Evolutionary conservation across 257 asterid species (phyloP), one percentile per base, ranked within the genome.

Genomic region (Fraxinus quadrangulata): DNA sequence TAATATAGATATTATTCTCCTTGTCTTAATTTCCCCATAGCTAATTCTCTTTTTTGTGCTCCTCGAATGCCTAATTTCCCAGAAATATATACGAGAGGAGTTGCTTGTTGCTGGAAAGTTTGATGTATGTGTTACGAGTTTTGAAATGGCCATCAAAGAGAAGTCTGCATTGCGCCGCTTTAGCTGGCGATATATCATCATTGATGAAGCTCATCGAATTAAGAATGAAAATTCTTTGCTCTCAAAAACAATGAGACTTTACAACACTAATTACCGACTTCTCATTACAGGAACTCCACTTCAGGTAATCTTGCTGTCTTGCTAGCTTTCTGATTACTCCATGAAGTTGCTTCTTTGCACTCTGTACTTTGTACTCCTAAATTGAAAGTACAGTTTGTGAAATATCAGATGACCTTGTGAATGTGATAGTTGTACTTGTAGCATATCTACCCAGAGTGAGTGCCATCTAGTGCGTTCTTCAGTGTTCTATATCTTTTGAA

Each of bases 261-360:
- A 85, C 82, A 96, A 78, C 80, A 90, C 99, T 49, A 96, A 96
- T 84, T 96, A 89, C 74, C 96, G 99, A 67, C 95, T 96, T 84
- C 92, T 96, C 75, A 96, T 96, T 78, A 96, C 99, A 9, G 98
- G 99, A 78, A 93, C 99, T 7, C 99, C 99, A 24, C 98, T 96
- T 77, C 99, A 96, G 97, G 98, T 93, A 77, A 73, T 70, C 37
- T 54, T 74, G 75, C 21, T 30, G 45, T 70, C 17, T 73, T 33
- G 78, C 73, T 13, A 21, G 30, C 19, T 23, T 8, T 72, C 30
- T 14, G 13, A 72, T 45, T 73, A 66, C 72, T 54, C 5, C 65
- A 54, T 34, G 75, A 49, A 72, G 26, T 56, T 47, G 31, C n/a
- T 19, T 11, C 16, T 42, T 42, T 42, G 49, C 16, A 11, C 49